Percentiles rank a stretch among this genome's conserved stretches.
Evolutionary conservation across 2,329 filamentous ascomycete species (phyloP).

Genomic region (Reticulascus tulasneorum): DNA sequence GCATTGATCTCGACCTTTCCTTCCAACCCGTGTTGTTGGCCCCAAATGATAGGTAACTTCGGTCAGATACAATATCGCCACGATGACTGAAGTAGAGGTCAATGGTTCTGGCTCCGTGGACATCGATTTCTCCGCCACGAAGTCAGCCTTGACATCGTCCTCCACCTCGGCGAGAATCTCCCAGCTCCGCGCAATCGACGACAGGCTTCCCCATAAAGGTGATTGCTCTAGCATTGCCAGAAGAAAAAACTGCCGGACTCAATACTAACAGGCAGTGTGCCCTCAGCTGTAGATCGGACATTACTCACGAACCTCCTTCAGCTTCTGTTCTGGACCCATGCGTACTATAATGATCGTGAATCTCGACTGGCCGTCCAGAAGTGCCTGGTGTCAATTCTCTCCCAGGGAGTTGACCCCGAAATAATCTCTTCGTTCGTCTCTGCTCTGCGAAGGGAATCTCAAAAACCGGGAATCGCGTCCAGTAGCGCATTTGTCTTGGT

Average conservation of each 20-base stretch:
- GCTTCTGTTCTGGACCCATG: constrained; percentile 81
- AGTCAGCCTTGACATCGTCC: constrained; percentile 54
- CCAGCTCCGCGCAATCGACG: constrained; percentile 52
- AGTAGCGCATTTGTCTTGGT: constrained; percentile 82
- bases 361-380: constrained; percentile 80
- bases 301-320: constrained; percentile 56
- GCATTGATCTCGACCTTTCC: no score
- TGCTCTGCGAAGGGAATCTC: constrained; percentile 66
- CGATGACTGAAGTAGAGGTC: constrained; percentile 47
- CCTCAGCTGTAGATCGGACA: constrained; percentile 42
- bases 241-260: no score
- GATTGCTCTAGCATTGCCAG: background rate
- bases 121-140: constrained; percentile 48
- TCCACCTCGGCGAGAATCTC: constrained; percentile 55
- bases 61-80: constrained; percentile 21
- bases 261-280: no score
- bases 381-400: constrained; percentile 69
- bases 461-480: constrained; percentile 72
- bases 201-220: constrained; percentile 54
- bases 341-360: constrained; percentile 78
- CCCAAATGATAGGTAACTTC: constrained; percentile 13
- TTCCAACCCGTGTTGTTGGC: no score
- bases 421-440: constrained; percentile 62
- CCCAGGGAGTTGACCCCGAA: constrained; percentile 50
- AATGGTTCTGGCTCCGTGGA: constrained; percentile 30